Percentiles rank a stretch among this genome's conserved stretches.
Conservation (phyloP, 2,329 filamentous ascomycete species). For the Exophiala bonariae region DNA sequence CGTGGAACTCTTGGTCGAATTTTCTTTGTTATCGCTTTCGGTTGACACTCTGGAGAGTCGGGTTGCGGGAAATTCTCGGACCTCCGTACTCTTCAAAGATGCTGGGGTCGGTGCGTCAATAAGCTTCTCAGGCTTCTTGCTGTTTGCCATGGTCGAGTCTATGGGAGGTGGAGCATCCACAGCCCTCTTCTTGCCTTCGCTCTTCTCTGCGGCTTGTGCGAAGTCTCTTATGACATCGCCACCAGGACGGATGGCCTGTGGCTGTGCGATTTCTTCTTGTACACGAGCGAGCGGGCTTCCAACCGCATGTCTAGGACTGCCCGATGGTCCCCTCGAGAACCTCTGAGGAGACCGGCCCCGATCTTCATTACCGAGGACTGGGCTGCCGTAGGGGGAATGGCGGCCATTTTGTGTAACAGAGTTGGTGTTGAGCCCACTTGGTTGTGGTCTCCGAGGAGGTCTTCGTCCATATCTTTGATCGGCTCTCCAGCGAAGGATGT, state of each 20-base stretch:
- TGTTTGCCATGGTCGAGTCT: constrained; percentile 30
- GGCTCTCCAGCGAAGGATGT: constrained; percentile 90
- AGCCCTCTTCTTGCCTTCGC: constrained; percentile 37
- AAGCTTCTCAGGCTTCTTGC: constrained; percentile 24
- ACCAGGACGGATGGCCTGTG: constrained; percentile 31
- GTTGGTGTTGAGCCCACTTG: constrained; percentile 54
- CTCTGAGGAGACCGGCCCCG: constrained; percentile 50
- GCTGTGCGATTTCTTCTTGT: constrained; percentile 43
- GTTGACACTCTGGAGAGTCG: constrained; percentile 22
- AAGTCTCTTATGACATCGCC: constrained; percentile 36
- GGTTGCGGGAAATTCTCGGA: constrained; percentile 24
- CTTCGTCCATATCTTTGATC: constrained; percentile 87
- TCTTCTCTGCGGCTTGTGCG: constrained; percentile 30
- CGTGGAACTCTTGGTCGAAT: constrained; percentile 32
- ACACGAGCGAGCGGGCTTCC: constrained; percentile 49
- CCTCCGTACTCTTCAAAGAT: constrained; percentile 22
- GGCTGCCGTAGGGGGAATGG: constrained; percentile 55
- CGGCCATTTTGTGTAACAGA: constrained; percentile 47
- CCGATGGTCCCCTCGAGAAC: constrained; percentile 43
- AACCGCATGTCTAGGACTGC: constrained; percentile 45
- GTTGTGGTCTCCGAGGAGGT: constrained; percentile 48
- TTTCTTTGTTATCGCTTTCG: constrained; percentile 32
- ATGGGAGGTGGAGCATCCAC: constrained; percentile 38
- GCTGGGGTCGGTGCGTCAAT: constrained; percentile 27
- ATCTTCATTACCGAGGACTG: constrained; percentile 40